phyloP scores from a whole-genome alignment of 2,329 filamentous ascomycete genomes.

The Coniella lustricola region DNA sequence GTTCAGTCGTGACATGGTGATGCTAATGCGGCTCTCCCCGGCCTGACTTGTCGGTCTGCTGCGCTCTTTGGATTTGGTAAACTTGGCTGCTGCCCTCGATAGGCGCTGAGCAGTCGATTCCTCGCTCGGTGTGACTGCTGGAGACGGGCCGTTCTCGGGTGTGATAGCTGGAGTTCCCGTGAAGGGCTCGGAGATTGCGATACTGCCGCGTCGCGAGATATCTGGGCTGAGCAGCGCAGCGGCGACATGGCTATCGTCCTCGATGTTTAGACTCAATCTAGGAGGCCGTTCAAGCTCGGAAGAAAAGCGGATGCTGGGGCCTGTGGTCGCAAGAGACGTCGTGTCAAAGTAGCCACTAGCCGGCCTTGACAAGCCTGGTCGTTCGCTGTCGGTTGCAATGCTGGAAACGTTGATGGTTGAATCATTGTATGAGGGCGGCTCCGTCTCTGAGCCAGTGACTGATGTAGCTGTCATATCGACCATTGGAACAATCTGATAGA shows the following conservation, averaged over 20 bases:
- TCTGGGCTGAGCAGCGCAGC: conserved; percentile 24
- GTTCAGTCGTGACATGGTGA: conserved; percentile 49
- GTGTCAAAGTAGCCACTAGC: conserved; percentile 41
- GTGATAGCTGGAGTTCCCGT: conserved; percentile 10
- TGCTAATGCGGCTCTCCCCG: conserved; percentile 50
- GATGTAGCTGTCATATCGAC: conserved; percentile 55
- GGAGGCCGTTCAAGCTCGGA: conserved; percentile 43
- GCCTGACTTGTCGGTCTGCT: conserved; percentile 53
- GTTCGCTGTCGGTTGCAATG: conserved; percentile 23
- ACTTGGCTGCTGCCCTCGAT: conserved; percentile 51
- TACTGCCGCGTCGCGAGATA: conserved; percentile 43
- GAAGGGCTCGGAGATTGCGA: conserved; percentile 39
- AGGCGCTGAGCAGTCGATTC: conserved; percentile 48
- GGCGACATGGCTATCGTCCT: conserved; percentile 31
- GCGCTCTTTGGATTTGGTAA: conserved; percentile 38
- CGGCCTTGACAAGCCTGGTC: conserved; percentile 26
- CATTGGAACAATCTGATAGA: conserved; percentile 90
- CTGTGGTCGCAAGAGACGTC: conserved; percentile 29
- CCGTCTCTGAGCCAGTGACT: conserved; percentile 38
- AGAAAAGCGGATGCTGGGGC: conserved; percentile 48
- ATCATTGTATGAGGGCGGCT: conserved; percentile 54
- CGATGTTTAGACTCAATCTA: conserved; percentile 41
- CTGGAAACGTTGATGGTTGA: conserved; percentile 35
- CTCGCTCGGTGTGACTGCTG: conserved; percentile 40
- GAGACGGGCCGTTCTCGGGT: conserved; percentile 28